Conservation (phyloP, 2,329 filamentous ascomycete species). For the Exophiala oligosperma region DNA sequence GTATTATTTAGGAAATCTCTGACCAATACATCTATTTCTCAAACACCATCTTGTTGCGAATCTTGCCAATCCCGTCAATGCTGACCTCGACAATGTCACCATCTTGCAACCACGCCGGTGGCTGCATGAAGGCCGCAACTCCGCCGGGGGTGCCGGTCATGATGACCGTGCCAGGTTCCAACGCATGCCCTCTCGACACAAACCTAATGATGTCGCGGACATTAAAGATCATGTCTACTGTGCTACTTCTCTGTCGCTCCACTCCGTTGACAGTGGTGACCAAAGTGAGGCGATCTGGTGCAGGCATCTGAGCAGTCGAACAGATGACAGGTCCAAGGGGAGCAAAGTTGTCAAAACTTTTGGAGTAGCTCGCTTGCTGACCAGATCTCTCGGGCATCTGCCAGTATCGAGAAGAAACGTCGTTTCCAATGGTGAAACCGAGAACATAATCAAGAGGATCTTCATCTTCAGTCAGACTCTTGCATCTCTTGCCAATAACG, state of each 20-base stretch:
- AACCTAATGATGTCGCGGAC: not conserved
- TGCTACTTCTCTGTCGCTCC: not conserved
- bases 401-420: not conserved
- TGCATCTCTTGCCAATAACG: too few species aligned
- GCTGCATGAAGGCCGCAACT: constrained; percentile 42
- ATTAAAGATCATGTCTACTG: not conserved
- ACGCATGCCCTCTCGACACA: constrained; percentile 10
- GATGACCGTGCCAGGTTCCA: constrained; percentile 36
- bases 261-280: not conserved
- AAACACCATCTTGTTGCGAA: too few species aligned
- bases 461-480: too few species aligned
- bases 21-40: too few species aligned
- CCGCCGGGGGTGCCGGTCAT: constrained; percentile 43
- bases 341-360: not conserved
- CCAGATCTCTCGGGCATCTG: not conserved
- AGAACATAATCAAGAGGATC: not conserved
- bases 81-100: too few species aligned
- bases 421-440: not conserved
- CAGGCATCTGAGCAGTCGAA: not conserved
- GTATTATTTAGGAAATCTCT: too few species aligned
- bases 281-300: not conserved
- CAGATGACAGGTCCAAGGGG: not conserved
- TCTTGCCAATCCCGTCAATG: too few species aligned
- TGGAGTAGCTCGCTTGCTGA: not conserved
- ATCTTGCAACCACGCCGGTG: constrained; percentile 34